Conservation (phyloP, 73 alveolate species). For the Paramecium bursaria region DNA sequence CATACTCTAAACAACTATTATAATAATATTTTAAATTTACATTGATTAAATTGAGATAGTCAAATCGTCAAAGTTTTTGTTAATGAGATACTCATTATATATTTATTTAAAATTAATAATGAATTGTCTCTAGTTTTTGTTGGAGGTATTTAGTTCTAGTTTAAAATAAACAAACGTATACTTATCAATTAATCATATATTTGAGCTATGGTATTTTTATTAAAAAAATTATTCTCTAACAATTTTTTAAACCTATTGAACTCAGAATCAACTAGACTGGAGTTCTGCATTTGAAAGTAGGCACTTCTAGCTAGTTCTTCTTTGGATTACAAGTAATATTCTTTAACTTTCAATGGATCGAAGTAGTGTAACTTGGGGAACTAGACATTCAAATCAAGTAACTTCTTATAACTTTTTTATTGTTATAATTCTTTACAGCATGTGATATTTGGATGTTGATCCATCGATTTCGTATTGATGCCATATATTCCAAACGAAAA, state of each 20-base stretch:
- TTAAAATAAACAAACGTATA: neutral
- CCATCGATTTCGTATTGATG: slow-evolving; percentile 23
- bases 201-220: neutral
- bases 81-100: neutral
- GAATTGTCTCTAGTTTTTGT: slow-evolving; percentile 18
- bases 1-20: slow-evolving; percentile 45
- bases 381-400: neutral
- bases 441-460: neutral
- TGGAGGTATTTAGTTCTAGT: neutral
- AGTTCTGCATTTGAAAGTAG: neutral
- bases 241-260: neutral
- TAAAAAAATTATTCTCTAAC: slow-evolving; percentile 4
- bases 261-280: neutral
- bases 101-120: neutral
- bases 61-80: slow-evolving; percentile 11
- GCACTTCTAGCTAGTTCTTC: neutral
- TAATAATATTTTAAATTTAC: neutral
- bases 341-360: slow-evolving; percentile 28
- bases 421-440: too few relatives aligned
- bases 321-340: neutral
- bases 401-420: slow-evolving; percentile 44
- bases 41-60: slow-evolving; percentile 15
- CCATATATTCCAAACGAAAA: slow-evolving; percentile 52
- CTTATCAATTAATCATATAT: slow-evolving; percentile 16
- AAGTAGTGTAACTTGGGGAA: slow-evolving; percentile 51